phyloP scores from a whole-genome alignment of 495 filamentous ascomycete species.

The Xylaria castorea region DNA sequence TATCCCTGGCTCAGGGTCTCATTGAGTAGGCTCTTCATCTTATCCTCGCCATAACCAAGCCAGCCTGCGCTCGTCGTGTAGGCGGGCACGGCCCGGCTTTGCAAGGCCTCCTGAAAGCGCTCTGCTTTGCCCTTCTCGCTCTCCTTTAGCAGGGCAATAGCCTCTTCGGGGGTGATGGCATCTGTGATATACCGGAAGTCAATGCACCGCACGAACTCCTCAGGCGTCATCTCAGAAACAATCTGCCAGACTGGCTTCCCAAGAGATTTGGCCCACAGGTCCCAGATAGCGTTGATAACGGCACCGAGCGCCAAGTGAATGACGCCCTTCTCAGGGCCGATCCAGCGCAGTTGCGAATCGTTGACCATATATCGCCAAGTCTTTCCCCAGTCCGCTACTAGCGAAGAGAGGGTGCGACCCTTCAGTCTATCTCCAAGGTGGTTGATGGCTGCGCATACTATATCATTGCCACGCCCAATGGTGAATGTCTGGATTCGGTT shows the following conservation, averaged over 20 bases:
- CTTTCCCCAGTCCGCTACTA: constrained; percentile 82
- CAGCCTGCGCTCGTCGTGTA: constrained; percentile 93
- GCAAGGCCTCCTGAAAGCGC: constrained; percentile 72
- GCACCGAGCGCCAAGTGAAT: constrained; percentile 91
- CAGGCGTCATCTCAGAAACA: constrained; percentile 85
- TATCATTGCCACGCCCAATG: constrained; percentile 93
- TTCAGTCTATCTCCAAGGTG: constrained; percentile 75
- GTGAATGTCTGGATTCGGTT: constrained; percentile 77
- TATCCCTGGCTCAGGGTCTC: constrained; percentile 80
- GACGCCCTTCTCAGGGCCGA: constrained; percentile 94
- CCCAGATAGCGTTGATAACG: constrained; percentile 93
- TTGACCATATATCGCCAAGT: constrained; percentile 92
- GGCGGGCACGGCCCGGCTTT: constrained; percentile 77
- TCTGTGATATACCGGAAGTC: constrained; percentile 95
- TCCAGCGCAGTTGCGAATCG: constrained; percentile 92
- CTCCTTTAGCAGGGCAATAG: constrained; percentile 70
- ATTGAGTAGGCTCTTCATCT: constrained; percentile 74
- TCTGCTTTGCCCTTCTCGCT: constrained; percentile 67
- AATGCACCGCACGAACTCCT: constrained; percentile 85
- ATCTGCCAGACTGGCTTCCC: constrained; percentile 90
- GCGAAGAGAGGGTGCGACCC: constrained; percentile 72
- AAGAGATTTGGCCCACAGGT: constrained; percentile 89
- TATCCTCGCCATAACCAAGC: constrained; percentile 90
- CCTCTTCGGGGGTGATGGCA: constrained; percentile 88
- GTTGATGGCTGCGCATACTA: constrained; percentile 85